Evolutionary conservation across 1,139 yeast species (phyloP), one percentile per base, ranked within the genome.

Genomic region (Yamadazyma mexicana): DNA sequence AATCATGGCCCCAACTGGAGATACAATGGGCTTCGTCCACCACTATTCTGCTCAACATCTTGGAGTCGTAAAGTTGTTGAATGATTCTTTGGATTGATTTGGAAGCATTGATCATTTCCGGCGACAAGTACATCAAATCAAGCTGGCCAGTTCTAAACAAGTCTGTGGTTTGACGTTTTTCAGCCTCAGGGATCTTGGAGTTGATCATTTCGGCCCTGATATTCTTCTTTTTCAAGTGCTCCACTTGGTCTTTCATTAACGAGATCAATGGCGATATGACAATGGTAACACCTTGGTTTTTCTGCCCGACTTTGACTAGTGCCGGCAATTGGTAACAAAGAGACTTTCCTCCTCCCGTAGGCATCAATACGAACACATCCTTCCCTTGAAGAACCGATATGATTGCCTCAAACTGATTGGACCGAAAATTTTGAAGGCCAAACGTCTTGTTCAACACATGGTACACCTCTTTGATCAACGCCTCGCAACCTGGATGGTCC

Each of bases 1-100:
- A 94, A 62, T 94, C 98, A 61, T 94, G 98, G 14, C 99, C 99
- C 99, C 99, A 94, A 9, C 95, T 86, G 44, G 96, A 87, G 41
- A 94, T 95, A 73, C 99, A 94, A 64, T 94, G 99, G 0, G 98
- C 98, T 58, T 94, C 99, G 64, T 94, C 99, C 35, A 94, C 89
- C 9, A 94, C 97, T 25, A 94, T 77, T 39, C 98, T 70, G 0
- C 97, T 96, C 31, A 94, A 64, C 51, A 70, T 67, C 5, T 73
- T 67, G 29, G 72, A 73, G 3, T 70, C 66, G 56, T 86, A 72
- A 15, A 92, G 64, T 38, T 64, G 70, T 12, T 72, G 66, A 37
- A 94, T 80, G 1, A 83, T 83, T 40, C 70, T 72, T 54, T 79
- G 85, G 39, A 94, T 81, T 53, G 81, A 81, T 8, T 66, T 73